Conservation (phyloP, 2,329 filamentous ascomycete species). For the Lachnellula occidentalis region DNA sequence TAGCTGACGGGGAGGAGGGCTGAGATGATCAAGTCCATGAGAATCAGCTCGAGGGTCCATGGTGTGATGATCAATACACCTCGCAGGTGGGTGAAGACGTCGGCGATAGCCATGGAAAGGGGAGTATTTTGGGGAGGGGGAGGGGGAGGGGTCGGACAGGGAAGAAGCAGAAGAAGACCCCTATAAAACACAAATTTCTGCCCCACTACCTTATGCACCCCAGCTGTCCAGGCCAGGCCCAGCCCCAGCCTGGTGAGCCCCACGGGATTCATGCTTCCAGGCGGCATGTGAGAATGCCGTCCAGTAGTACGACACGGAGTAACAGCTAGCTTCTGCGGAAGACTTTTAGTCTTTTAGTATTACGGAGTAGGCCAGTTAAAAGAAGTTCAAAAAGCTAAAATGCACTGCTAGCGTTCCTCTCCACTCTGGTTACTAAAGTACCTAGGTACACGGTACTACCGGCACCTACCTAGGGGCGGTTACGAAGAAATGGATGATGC, state of each 20-base stretch:
- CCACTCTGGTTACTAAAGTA: no score
- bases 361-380: no score
- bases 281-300: no score
- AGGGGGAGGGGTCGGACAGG: not conserved
- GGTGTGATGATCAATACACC: slow-evolving; percentile 41
- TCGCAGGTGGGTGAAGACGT: slow-evolving; percentile 35
- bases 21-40: slow-evolving; percentile 47
- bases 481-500: no score
- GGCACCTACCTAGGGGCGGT: no score
- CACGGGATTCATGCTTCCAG: not conserved
- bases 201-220: not conserved
- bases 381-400: no score
- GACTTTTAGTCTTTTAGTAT: no score
- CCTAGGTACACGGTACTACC: no score
- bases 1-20: slow-evolving; percentile 43
- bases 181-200: not conserved
- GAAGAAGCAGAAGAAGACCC: not conserved
- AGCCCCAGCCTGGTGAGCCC: not conserved
- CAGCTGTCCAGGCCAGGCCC: not conserved
- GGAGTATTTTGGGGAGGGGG: not conserved
- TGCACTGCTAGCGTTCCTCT: no score
- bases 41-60: slow-evolving; percentile 48
- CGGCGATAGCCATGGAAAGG: slow-evolving; percentile 12
- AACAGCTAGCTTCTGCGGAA: no score
- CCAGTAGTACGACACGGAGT: no score